phyloP scores from a whole-genome alignment of 1,139 yeast species.

The Pichia sp. region DNA sequence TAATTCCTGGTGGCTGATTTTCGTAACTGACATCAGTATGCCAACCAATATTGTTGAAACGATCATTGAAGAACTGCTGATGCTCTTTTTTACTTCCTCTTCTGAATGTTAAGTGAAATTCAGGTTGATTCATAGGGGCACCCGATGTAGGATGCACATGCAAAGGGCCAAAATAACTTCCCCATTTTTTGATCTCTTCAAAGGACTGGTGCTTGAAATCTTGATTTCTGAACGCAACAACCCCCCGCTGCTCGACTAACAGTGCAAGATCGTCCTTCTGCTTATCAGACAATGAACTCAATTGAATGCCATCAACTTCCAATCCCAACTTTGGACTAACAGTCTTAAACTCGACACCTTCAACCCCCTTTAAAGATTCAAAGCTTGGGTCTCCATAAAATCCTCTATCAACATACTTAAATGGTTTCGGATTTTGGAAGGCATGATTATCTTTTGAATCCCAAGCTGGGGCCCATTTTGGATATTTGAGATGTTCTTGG shows the following conservation, averaged over 20 bases:
- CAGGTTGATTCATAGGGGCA: constrained; percentile 54
- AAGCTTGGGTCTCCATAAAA: constrained; percentile 52
- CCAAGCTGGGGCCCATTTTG: constrained; percentile 49
- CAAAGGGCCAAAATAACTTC: constrained; percentile 59
- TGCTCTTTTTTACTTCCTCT: constrained; percentile 41
- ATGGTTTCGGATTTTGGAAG: constrained; percentile 43
- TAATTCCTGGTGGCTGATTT: constrained; percentile 63
- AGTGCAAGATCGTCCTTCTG: constrained; percentile 65
- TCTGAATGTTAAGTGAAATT: constrained; percentile 59
- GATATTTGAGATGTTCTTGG: constrained; percentile 28
- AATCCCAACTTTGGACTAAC: constrained; percentile 66
- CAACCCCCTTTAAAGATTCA: constrained; percentile 43
- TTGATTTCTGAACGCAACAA: constrained; percentile 63
- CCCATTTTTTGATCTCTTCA: constrained; percentile 47
- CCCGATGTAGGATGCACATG: constrained; percentile 76
- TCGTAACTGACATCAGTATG: constrained; percentile 73
- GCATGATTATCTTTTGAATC: constrained; percentile 36
- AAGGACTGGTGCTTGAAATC: constrained; percentile 49
- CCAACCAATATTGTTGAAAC: constrained; percentile 43
- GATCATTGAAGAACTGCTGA: constrained; percentile 35
- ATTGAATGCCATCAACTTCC: constrained; percentile 54
- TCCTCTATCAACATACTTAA: constrained; percentile 52
- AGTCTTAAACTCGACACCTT: constrained; percentile 28
- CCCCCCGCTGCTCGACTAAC: constrained; percentile 61
- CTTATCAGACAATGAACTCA: constrained; percentile 46